These are phyloP conservation scores for Nicotiana attenuata DNA, from an alignment of 257 asterid genomes.

Conservation along the genomic window DNA sequence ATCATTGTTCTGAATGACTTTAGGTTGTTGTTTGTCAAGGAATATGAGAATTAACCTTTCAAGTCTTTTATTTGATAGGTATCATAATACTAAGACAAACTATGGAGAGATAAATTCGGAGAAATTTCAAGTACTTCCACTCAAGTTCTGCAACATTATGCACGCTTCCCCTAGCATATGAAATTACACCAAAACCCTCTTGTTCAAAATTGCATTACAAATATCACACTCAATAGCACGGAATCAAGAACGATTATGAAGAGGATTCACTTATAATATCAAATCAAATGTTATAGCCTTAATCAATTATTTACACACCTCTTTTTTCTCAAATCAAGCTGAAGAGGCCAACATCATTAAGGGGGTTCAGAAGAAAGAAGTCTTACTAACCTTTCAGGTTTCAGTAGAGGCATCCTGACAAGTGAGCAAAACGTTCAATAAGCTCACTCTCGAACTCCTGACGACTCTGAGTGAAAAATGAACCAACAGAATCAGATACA, in stretches of 20 bases:
- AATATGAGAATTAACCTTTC: background rate
- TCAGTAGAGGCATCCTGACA: constrained; percentile 86
- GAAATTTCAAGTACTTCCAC: background rate
- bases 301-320: background rate
- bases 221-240: background rate
- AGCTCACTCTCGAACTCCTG: constrained; percentile 77
- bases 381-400: constrained; percentile 53
- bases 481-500: constrained; percentile 17
- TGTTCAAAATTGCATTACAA: background rate
- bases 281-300: background rate
- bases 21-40: background rate
- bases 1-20: background rate
- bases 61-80: background rate
- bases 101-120: background rate
- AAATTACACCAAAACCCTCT: background rate
- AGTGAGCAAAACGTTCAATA: constrained; percentile 77
- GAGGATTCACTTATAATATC: background rate
- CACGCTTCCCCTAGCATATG: background rate
- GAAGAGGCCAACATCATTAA: no score
- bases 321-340: background rate
- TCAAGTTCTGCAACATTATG: background rate
- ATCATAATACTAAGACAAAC: no score
- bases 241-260: background rate
- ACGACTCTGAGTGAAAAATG: constrained; percentile 49
- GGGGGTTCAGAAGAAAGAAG: background rate